Percentiles rank a stretch among this genome's conserved stretches.
Conservation (phyloP, 108 stramenopile genomes). For the Nannochloropsis gaditana region DNA sequence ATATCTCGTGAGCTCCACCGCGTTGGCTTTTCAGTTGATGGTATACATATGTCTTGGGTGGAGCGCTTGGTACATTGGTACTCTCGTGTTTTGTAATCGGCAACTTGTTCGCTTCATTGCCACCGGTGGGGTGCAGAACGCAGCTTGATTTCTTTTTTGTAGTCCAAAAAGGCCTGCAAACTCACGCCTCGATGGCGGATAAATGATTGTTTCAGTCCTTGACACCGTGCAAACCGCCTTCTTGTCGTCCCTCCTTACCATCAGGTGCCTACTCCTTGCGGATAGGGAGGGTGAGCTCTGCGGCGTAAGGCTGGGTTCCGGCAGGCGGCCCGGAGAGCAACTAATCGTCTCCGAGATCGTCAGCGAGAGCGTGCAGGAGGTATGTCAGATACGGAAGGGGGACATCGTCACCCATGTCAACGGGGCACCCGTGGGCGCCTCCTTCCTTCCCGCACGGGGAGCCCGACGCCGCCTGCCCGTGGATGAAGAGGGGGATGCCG, state of each 20-base stretch:
- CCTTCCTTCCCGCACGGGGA: neutral
- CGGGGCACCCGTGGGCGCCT: neutral
- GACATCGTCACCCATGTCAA: neutral
- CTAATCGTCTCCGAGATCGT: neutral
- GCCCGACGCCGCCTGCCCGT: neutral
- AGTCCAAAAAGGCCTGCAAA: no score
- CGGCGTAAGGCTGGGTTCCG: neutral
- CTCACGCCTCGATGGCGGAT: no score
- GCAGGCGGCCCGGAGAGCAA: neutral
- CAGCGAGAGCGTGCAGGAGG: conserved; percentile 9
- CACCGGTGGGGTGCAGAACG: no score
- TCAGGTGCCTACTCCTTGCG: neutral
- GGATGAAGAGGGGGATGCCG: neutral
- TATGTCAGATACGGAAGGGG: neutral
- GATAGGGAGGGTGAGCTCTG: neutral
- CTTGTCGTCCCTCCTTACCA: neutral
- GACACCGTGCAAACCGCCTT: no score
- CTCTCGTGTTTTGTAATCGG: no score
- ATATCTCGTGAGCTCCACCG: no score
- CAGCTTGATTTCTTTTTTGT: no score
- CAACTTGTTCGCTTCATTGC: no score
- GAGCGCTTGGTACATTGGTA: no score
- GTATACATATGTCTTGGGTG: no score
- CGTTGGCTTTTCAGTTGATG: no score
- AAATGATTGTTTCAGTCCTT: no score